These are phyloP conservation scores for Dalechampia spathulata DNA, from an alignment of 441 rosid genomes.

Conservation along the genomic window DNA sequence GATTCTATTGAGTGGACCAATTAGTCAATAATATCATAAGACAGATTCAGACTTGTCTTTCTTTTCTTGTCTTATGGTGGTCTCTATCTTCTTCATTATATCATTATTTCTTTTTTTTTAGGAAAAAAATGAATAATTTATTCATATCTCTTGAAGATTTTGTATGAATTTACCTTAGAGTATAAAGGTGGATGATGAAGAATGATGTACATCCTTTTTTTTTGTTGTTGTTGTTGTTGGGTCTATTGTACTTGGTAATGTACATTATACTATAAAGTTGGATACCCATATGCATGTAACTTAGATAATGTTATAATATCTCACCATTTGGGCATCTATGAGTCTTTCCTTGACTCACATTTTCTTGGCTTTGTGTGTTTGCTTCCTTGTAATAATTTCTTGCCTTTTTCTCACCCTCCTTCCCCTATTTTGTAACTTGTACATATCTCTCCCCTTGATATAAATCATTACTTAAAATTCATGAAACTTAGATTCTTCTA, in stretches of 20 bases:
- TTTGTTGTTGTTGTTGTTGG: conserved; percentile 11
- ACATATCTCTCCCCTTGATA: too few relatives aligned
- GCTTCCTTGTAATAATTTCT: too few relatives aligned
- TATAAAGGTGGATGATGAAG: conserved; percentile 11
- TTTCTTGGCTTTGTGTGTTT: too few relatives aligned
- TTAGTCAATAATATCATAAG: conserved; percentile 44
- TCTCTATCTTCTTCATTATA: neutral
- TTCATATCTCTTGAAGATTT: neutral
- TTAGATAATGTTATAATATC: conserved; percentile 1
- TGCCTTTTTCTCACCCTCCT: too few relatives aligned
- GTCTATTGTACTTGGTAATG: conserved; percentile 31
- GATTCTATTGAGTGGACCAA: conserved; percentile 28
- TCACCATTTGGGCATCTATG: conserved; percentile 3
- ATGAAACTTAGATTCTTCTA: too few relatives aligned
- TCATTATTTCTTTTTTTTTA: neutral
- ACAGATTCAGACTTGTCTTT: conserved; percentile 37
- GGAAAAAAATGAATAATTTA: too few relatives aligned
- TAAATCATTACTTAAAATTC: too few relatives aligned
- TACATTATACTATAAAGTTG: conserved; percentile 16
- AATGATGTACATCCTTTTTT: neutral
- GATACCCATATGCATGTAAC: too few relatives aligned
- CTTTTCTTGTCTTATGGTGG: conserved; percentile 38
- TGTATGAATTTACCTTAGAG: conserved; percentile 2
- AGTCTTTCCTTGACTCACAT: too few relatives aligned
- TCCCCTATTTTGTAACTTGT: too few relatives aligned